These are phyloP conservation scores for Jatropha curcas DNA, from an alignment of 345 rosid species.

Conservation along the genomic window DNA sequence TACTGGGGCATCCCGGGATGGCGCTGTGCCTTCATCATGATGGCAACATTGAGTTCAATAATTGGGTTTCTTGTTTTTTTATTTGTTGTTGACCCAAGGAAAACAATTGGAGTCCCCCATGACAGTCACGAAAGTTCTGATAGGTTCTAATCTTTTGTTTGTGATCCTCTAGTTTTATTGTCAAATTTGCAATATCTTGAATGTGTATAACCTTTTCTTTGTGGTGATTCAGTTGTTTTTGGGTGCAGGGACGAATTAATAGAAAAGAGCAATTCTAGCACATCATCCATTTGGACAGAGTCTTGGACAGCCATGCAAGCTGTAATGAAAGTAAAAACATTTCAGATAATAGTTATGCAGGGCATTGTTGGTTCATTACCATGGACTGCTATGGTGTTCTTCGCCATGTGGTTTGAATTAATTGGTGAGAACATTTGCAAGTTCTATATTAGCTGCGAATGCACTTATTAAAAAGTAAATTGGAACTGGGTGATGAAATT, in stretches of 20 bases:
- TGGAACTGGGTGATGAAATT: too few relatives aligned
- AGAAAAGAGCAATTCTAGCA: slow-evolving; percentile 37
- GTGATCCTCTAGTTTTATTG: slow-evolving; percentile 1
- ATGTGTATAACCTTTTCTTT: not conserved
- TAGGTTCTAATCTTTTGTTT: slow-evolving; percentile 31
- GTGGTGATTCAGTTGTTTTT: slow-evolving; percentile 16
- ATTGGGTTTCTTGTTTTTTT: slow-evolving; percentile 81
- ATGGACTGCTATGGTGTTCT: slow-evolving; percentile 97
- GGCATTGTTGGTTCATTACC: slow-evolving; percentile 88
- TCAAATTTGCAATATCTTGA: not conserved
- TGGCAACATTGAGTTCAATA: slow-evolving; percentile 70
- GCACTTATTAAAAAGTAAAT: too few relatives aligned
- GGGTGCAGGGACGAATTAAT: slow-evolving; percentile 54
- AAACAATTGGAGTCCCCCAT: slow-evolving; percentile 16
- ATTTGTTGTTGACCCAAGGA: slow-evolving; percentile 76
- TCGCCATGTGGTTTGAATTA: slow-evolving; percentile 96
- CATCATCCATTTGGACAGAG: slow-evolving; percentile 63
- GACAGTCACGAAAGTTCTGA: slow-evolving; percentile 21
- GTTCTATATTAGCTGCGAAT: not conserved
- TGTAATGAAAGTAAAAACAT: slow-evolving; percentile 74
- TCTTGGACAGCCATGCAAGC: slow-evolving; percentile 70
- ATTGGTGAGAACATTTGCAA: slow-evolving; percentile 51
- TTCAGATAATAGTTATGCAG: slow-evolving; percentile 84
- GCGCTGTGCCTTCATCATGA: slow-evolving; percentile 91
- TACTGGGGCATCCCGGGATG: slow-evolving; percentile 78